Evolutionary conservation across 1,139 yeast species (phyloP).

Genomic region (Pichia norvegensis): DNA sequence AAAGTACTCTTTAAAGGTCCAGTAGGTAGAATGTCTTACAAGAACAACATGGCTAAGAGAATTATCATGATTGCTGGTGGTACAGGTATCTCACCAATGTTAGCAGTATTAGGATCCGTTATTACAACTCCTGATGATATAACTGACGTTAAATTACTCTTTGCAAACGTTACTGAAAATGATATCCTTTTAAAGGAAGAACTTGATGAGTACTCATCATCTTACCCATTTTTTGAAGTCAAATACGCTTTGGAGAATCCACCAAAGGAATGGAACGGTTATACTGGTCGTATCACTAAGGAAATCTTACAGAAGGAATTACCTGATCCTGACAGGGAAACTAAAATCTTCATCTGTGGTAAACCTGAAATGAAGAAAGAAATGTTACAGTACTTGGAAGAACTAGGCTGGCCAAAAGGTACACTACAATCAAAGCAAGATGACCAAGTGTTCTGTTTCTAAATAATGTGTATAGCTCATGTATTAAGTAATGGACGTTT

Average conservation of each 20-base stretch:
- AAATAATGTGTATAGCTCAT: slow-evolving; percentile 14
- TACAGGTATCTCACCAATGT: slow-evolving; percentile 71
- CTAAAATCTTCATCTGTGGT: slow-evolving; percentile 64
- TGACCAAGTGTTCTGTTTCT: slow-evolving; percentile 69
- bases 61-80: slow-evolving; percentile 77
- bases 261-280: slow-evolving; percentile 44
- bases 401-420: slow-evolving; percentile 57
- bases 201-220: slow-evolving; percentile 56
- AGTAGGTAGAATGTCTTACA: slow-evolving; percentile 58
- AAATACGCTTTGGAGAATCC: slow-evolving; percentile 39
- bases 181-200: slow-evolving; percentile 65
- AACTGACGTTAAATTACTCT: slow-evolving; percentile 53
- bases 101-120: slow-evolving; percentile 56
- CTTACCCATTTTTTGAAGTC: slow-evolving; percentile 54
- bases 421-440: slow-evolving; percentile 42
- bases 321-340: slow-evolving; percentile 40
- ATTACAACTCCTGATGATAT: slow-evolving; percentile 60
- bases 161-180: slow-evolving; percentile 65
- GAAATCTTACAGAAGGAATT: slow-evolving; percentile 47
- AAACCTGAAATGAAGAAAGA: slow-evolving; percentile 60
- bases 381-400: slow-evolving; percentile 42
- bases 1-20: slow-evolving; percentile 69
- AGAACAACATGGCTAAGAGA: slow-evolving; percentile 50
- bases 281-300: slow-evolving; percentile 50
- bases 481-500: too few species aligned